Evolutionary conservation across 768 basidiomycete species (phyloP), one percentile per base, ranked within the genome.

Genomic region (Termitomyces sp.): DNA sequence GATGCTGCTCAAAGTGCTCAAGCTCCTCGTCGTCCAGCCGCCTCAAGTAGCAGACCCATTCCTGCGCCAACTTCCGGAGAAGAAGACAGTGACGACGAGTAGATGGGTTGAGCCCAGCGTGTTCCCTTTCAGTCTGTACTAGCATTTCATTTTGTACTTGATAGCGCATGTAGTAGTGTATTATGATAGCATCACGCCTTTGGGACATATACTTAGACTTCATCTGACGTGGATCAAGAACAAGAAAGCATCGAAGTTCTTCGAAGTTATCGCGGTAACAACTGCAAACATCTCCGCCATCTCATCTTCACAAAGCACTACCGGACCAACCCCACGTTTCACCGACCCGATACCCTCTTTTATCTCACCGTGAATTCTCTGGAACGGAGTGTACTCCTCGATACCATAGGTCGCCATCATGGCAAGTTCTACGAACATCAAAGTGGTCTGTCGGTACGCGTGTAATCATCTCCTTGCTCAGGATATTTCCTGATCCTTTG

Each of bases 381-480:
- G 56, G 56, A 38, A 55, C 67, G 53, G 67, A 69, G 64, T 65
- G 60, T 47, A 51, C 60, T 38, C 53, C 49, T 52, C 45, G 32
- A 51, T 63, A 63, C 56, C 60, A 47, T 67, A 67, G 66, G 67
- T 51, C 63, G 68, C 71, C 71, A 70, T 71, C 72, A 83, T 82
- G 79, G 86, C 89, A 77, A 87, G 87, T 71, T 84, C 87, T 64
- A 94, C 87, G 67, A 96, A 96, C 74, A 95, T 96, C 83, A 96
- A 98, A 82, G 97, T 99, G 71, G 94, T 99, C 66, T 98, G 96
- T 84, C 94, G 96, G 96, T 96, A 68, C 67, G 94, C 77, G 55
- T 43, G 52, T 62, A 63, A 53, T 57, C 56, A 60, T 52, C 42
- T 40, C 47, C 40, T 59, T 34, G 37, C 50, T 59, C 62, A 43